Evolutionary conservation across 129 eudicot species (phyloP).

Genomic region (Apium graveolens): DNA sequence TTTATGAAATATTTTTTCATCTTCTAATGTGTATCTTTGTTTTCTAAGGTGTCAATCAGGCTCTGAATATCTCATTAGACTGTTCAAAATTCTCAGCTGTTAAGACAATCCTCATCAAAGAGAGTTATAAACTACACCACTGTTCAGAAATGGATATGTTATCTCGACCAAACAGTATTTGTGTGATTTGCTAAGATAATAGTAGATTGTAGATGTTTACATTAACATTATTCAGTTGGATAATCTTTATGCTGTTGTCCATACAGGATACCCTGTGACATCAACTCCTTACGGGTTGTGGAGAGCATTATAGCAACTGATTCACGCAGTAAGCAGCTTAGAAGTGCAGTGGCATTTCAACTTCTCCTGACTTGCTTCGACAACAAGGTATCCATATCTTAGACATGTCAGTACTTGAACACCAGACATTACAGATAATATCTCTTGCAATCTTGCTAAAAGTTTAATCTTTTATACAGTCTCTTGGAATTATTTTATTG

Average conservation of each 20-base stretch:
- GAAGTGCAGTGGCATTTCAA: constrained; percentile 54
- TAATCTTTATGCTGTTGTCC: constrained; percentile 13
- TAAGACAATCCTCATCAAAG: neutral
- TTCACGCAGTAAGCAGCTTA: constrained; percentile 57
- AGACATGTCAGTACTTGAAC: neutral
- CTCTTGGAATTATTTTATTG: neutral
- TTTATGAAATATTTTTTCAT: neutral
- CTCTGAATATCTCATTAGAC: neutral
- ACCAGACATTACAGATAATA: neutral
- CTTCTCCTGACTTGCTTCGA: constrained; percentile 46
- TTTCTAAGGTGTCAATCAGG: neutral
- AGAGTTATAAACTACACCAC: neutral
- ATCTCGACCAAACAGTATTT: neutral
- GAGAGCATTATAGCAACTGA: constrained; percentile 53
- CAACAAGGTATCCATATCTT: constrained; percentile 36
- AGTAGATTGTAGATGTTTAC: neutral
- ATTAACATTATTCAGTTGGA: neutral
- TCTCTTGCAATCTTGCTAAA: neutral
- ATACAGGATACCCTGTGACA: constrained; percentile 57
- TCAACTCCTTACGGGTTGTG: constrained; percentile 62
- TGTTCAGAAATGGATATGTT: neutral
- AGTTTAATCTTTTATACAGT: neutral
- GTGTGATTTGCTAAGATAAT: neutral
- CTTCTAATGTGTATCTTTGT: neutral
- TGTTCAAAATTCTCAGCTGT: neutral